Percentiles rank a stretch among this genome's conserved stretches.
Evolutionary conservation across 2,329 filamentous ascomycete genomes (phyloP).

Genomic region (Botryosphaeria dothidea): DNA sequence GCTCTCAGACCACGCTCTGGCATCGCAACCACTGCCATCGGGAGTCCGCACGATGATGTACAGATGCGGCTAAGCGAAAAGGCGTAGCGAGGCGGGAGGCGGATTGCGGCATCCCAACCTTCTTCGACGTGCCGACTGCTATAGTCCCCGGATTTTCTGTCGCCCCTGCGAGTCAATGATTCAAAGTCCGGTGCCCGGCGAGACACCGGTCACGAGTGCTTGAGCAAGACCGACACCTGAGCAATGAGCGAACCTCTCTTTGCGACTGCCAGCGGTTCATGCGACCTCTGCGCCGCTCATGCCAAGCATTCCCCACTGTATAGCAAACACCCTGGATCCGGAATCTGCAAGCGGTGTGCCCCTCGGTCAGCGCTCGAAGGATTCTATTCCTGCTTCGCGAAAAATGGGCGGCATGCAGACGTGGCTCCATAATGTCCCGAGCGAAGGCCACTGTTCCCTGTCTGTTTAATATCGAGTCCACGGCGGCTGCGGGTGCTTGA

Average conservation of each 20-base stretch:
- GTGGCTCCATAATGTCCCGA: background rate
- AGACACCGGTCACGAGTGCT: background rate
- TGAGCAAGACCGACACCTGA: background rate
- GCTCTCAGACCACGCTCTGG: background rate
- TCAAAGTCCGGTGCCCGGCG: background rate
- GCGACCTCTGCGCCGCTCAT: background rate
- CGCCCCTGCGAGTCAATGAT: background rate
- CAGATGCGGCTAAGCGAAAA: background rate
- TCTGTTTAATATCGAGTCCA: background rate
- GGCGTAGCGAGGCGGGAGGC: background rate
- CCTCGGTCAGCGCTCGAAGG: background rate
- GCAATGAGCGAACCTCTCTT: background rate
- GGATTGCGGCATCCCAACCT: background rate
- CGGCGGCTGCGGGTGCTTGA: background rate
- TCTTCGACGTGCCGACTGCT: background rate
- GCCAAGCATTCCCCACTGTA: constrained; percentile 2
- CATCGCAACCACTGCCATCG: too few relatives aligned
- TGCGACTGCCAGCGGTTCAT: background rate
- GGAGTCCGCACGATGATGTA: background rate
- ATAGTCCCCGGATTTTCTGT: background rate
- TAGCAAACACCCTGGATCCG: background rate
- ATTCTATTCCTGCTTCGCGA: background rate
- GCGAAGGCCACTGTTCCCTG: background rate
- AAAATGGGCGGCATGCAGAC: background rate
- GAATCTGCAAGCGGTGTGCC: background rate